A percentile compares a stretch with the other conserved stretches of the same genome.
phyloP scores from a whole-genome alignment of 2,329 filamentous ascomycete genomes.

The Torrubiellomyces zombiae region DNA sequence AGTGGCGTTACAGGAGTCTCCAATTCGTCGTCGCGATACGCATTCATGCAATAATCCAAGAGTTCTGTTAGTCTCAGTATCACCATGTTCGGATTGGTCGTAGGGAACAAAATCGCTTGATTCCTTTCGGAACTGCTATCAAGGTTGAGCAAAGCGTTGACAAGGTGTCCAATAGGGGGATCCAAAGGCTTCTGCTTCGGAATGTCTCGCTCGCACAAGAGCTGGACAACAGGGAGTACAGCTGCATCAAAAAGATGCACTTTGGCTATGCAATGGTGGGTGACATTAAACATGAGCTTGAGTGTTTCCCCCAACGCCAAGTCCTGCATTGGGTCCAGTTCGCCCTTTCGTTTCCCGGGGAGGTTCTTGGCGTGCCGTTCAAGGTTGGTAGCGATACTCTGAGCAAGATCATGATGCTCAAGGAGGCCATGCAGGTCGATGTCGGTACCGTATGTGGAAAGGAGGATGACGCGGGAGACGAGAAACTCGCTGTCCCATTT shows the following conservation, averaged over 20 bases:
- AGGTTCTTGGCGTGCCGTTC: conserved; percentile 44
- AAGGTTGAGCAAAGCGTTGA: conserved; percentile 72
- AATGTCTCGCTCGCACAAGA: conserved; percentile 45
- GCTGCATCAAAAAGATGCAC: conserved; percentile 46
- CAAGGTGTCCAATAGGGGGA: conserved; percentile 49
- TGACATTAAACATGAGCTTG: conserved; percentile 81
- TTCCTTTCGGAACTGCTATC: conserved; percentile 42
- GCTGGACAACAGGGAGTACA: conserved; percentile 51
- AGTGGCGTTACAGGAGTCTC: conserved; percentile 57
- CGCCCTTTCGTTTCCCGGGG: conserved; percentile 13
- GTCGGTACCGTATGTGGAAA: conserved; percentile 31
- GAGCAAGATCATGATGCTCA: conserved; percentile 21
- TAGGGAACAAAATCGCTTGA: conserved; percentile 48
- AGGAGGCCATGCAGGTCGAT: conserved; percentile 31
- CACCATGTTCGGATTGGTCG: conserved; percentile 39
- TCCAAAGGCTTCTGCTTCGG: conserved; percentile 52
- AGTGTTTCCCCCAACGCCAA: conserved; percentile 72
- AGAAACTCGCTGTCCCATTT: conserved; percentile 77
- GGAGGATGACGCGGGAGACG: conserved; percentile 26
- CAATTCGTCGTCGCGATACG: conserved; percentile 51
- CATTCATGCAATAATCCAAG: conserved; percentile 46
- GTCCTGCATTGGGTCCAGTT: conserved; percentile 45
- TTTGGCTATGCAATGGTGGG: conserved; percentile 52
- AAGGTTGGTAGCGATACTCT: conserved; percentile 54
- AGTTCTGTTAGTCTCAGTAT: conserved; percentile 52